Conservation (phyloP, 2,329 filamentous ascomycete species). For the Tympanopsis confertula region DNA sequence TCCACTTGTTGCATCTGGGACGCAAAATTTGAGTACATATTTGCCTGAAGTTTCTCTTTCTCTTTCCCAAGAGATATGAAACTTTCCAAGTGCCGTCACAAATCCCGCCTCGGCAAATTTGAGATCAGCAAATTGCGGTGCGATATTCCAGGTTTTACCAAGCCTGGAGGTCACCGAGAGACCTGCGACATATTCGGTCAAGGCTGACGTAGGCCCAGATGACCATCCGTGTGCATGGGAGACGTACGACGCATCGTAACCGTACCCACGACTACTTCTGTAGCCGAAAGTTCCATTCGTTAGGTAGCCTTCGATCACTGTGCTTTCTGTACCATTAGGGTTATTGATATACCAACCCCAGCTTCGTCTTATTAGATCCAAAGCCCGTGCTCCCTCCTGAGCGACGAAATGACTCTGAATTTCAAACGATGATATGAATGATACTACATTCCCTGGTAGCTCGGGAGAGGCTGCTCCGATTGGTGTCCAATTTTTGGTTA, state of each 20-base stretch:
- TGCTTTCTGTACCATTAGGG: constrained; percentile 43
- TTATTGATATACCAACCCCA: constrained; percentile 52
- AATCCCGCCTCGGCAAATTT: background rate
- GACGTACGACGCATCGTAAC: constrained; percentile 30
- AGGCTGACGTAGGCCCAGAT: constrained; percentile 30
- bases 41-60: too few relatives aligned
- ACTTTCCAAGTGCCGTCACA: background rate
- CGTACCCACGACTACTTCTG: constrained; percentile 36
- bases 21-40: too few relatives aligned
- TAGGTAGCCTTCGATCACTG: constrained; percentile 47
- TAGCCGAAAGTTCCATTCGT: constrained; percentile 45
- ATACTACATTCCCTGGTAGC: constrained; percentile 42
- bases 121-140: background rate
- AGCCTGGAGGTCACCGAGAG: constrained; percentile 8
- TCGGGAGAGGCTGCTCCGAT: constrained; percentile 44
- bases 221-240: constrained; percentile 39
- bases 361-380: constrained; percentile 39
- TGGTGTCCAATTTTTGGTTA: constrained; percentile 39
- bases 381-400: constrained; percentile 32
- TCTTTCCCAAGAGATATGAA: background rate
- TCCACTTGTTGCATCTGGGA: too few relatives aligned
- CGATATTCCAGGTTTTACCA: background rate
- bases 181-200: constrained; percentile 30
- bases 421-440: constrained; percentile 47
- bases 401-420: constrained; percentile 41